Percentiles rank a stretch among this genome's conserved stretches.
Evolutionary conservation across 2,329 filamentous ascomycete genomes (phyloP).

Genomic region (Aspergillus clavatus): DNA sequence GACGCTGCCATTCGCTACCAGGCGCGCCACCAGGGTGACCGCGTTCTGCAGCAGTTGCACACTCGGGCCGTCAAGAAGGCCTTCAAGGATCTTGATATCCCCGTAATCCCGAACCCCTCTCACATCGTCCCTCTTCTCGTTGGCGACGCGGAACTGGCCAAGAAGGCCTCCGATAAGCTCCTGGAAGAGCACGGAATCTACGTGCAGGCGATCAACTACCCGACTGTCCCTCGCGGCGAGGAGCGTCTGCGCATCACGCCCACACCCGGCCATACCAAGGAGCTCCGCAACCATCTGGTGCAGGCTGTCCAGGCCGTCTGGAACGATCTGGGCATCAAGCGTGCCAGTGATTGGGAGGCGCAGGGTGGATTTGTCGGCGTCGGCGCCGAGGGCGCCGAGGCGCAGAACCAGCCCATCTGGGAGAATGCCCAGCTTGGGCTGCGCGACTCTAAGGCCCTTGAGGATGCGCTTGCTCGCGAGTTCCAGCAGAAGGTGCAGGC

Average conservation of each 20-base stretch:
- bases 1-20: constrained; percentile 91
- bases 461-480: constrained; percentile 51
- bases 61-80: constrained; percentile 90
- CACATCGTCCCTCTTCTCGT: constrained; percentile 95
- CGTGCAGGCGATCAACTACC: constrained; percentile 98
- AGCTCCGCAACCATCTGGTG: constrained; percentile 81
- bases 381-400: constrained; percentile 61
- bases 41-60: constrained; percentile 89
- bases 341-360: constrained; percentile 85
- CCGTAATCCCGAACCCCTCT: constrained; percentile 94
- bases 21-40: constrained; percentile 76
- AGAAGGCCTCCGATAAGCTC: constrained; percentile 85
- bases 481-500: constrained; percentile 21
- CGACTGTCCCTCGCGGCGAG: constrained; percentile 95
- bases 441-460: constrained; percentile 51
- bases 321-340: constrained; percentile 82
- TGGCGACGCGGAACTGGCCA: constrained; percentile 88
- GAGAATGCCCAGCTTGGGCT: constrained; percentile 82
- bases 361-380: constrained; percentile 94
- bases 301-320: constrained; percentile 82
- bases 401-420: constrained; percentile 73
- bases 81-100: constrained; percentile 73
- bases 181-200: constrained; percentile 89
- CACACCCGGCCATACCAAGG: constrained; percentile 82
- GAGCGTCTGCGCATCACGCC: constrained; percentile 94